Evolutionary conservation across 169 alveolate species (phyloP), one percentile per base, ranked within the genome.

Genomic region (Plasmodium blacklocki): DNA sequence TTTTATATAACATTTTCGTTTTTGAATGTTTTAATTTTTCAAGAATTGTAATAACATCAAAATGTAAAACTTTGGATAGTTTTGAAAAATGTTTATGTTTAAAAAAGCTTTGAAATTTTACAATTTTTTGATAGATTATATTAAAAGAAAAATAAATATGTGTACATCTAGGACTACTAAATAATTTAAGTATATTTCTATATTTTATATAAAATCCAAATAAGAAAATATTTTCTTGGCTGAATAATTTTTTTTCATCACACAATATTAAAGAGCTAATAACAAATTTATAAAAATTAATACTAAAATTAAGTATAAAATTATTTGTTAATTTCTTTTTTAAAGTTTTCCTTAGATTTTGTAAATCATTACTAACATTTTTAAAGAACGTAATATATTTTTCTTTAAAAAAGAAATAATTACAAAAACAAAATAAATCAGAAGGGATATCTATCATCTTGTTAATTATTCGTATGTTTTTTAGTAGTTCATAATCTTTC

Each of bases 371-470:
- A 49, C 85, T 67, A 49, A 83, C 54, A 54, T 83, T 58, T 68
- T 67, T 83, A 83, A 83, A 83, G 45, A 67, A 83, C 1, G 26
- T 21, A 68, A 83, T 83, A 43, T 68, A 83, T 50, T 70, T 68
- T 26, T 83, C 91, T 60, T 83, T 83, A 83, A 83, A 59, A 56
- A 83, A 83, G 9, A 83, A 83, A 68, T 83, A 83, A 68, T 83
- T 83, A 83, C 91, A 83, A 49, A 83, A 8, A 58, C 80, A 50
- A 83, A 68, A 83, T 32, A 68, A 15, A 52, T 54, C 39, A 32
- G 23, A 43, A 3, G 91, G 91, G 23, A 83, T 52, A 4, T 83
- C 43, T 11, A 83, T 39, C 1, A 50, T 58, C 3, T 56, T 83
- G 0, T 47, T 21, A 15, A 56, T 45, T 15, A 83, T 15, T 7